A percentile compares a stretch with the other conserved stretches of the same genome.
Conservation (phyloP, 2,329 filamentous ascomycete genomes). For the Trichoderma guizhouense region DNA sequence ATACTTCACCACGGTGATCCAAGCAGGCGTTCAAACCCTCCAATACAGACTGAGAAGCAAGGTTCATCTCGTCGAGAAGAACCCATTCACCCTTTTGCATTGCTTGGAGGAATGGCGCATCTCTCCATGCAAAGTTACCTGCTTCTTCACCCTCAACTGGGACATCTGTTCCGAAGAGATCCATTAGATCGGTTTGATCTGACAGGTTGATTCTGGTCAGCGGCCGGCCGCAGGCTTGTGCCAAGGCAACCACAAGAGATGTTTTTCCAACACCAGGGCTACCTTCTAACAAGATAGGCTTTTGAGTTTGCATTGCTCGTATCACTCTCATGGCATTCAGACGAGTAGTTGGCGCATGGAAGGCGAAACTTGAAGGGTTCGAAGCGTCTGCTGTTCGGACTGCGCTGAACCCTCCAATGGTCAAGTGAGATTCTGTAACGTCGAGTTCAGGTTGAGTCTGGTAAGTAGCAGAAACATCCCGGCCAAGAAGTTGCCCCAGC, state of each 20-base stretch:
- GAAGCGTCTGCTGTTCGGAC: constrained; percentile 43
- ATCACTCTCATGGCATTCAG: constrained; percentile 88
- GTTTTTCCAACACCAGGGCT: constrained; percentile 99
- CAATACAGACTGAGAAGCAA: constrained; percentile 93
- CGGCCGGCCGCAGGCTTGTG: constrained; percentile 73
- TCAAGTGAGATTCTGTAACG: constrained; percentile 50
- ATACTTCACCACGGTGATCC: constrained; percentile 93
- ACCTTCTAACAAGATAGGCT: constrained; percentile 91
- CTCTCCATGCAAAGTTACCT: constrained; percentile 90
- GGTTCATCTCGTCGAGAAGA: constrained; percentile 95
- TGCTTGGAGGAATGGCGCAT: constrained; percentile 90
- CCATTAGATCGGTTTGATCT: constrained; percentile 96
- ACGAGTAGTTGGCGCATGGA: constrained; percentile 85
- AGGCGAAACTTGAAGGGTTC: constrained; percentile 48
- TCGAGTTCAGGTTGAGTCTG: constrained; percentile 57
- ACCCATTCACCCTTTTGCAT: constrained; percentile 99
- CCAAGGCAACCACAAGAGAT: constrained; percentile 81
- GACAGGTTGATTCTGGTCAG: constrained; percentile 95
- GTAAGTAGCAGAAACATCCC: constrained; percentile 65
- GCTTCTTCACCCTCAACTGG: constrained; percentile 89
- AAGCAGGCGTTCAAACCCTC: constrained; percentile 96
- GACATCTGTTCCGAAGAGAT: constrained; percentile 94
- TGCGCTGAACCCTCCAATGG: constrained; percentile 73
- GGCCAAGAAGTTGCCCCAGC: constrained; percentile 62
- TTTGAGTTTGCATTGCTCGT: constrained; percentile 80